Evolutionary conservation across 2,329 filamentous ascomycete genomes (phyloP).

Genomic region (Aureobasidium mangrovei): DNA sequence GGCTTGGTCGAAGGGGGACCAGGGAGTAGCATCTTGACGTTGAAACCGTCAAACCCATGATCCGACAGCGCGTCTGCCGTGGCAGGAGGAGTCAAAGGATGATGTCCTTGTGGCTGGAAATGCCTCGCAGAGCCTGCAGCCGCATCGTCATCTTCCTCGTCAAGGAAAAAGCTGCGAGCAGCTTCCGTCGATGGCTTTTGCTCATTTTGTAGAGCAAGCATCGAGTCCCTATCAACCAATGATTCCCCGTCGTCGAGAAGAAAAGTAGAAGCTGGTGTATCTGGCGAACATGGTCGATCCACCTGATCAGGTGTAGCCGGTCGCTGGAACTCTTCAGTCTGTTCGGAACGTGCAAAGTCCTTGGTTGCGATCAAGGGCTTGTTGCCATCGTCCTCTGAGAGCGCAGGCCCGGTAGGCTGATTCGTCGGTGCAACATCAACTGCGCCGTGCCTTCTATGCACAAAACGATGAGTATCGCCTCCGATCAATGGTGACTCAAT

Average conservation of each 20-base stretch:
- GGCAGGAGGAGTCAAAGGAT: constrained; percentile 37
- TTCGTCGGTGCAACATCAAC: not conserved
- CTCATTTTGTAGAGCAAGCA: constrained; percentile 23
- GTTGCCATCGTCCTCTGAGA: not conserved
- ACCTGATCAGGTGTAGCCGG: not conserved
- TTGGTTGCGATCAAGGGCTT: not conserved
- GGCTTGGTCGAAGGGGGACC: not conserved
- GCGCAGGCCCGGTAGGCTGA: not conserved
- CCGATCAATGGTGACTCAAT: not conserved
- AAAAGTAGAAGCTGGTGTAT: constrained; percentile 33
- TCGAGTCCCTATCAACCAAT: constrained; percentile 41
- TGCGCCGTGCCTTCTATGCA: not conserved
- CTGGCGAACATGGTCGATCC: not conserved
- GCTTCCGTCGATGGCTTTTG: constrained; percentile 18
- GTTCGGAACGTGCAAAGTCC: not conserved
- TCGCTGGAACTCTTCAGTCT: not conserved
- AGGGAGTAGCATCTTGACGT: not conserved
- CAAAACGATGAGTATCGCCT: not conserved
- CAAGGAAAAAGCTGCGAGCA: constrained; percentile 42
- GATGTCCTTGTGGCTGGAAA: constrained; percentile 25
- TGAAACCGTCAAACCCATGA: not conserved
- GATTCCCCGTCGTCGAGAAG: constrained; percentile 46
- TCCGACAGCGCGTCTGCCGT: constrained; percentile 24
- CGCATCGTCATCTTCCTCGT: constrained; percentile 33
- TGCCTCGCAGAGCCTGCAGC: constrained; percentile 22